Evolutionary conservation across 1,139 yeast species (phyloP).

Genomic region (Geotrichum bryndzae): DNA sequence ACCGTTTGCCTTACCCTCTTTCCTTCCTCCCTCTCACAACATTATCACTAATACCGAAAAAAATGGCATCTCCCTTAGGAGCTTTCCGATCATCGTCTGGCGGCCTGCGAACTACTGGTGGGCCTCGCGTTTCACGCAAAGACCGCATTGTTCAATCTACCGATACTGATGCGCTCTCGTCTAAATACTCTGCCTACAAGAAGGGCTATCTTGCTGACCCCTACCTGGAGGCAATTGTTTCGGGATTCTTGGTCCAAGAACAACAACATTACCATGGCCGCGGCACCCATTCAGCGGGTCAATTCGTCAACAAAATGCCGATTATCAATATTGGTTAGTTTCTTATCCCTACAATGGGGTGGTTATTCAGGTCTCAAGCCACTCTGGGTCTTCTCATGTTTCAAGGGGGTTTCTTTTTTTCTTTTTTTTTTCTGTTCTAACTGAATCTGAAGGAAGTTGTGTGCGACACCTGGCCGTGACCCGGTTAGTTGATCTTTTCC

Average conservation of each 20-base stretch:
- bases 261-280: conserved; percentile 21
- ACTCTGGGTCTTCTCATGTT: neutral
- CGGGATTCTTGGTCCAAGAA: conserved; percentile 13
- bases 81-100: neutral
- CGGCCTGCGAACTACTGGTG: neutral
- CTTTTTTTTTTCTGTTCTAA: neutral
- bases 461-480: conserved; percentile 65
- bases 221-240: conserved; percentile 42
- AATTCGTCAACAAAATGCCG: conserved; percentile 55
- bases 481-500: conserved; percentile 45
- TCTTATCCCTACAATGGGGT: neutral
- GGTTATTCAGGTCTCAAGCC: neutral
- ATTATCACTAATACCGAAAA: neutral
- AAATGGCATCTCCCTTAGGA: conserved; percentile 7
- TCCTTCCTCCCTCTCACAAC: no score
- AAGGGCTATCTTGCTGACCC: conserved; percentile 55
- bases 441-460: conserved; percentile 58
- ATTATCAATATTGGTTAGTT: conserved; percentile 52
- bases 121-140: conserved; percentile 17
- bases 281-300: conserved; percentile 20
- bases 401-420: neutral
- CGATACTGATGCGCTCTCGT: conserved; percentile 78
- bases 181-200: conserved; percentile 55
- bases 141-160: conserved; percentile 62
- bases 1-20: neutral